These are phyloP conservation scores for Leishmania martiniquensis DNA, from an alignment of 208 protist species.

Conservation along the genomic window DNA sequence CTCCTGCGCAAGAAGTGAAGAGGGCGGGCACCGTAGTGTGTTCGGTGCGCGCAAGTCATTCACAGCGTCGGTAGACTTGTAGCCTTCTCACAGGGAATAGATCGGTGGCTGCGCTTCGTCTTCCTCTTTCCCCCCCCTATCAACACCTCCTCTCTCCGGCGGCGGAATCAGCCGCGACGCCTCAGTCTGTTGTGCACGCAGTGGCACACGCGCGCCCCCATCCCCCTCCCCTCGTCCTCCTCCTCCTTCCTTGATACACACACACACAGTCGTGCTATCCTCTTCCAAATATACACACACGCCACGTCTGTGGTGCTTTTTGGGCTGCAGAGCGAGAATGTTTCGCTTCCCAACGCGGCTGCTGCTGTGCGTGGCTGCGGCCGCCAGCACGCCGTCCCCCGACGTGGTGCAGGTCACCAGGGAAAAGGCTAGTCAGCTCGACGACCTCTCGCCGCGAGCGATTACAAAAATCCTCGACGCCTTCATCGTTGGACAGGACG, in stretches of 20 bases:
- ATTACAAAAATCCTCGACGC: constrained; percentile 94
- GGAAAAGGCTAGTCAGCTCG: constrained; percentile 59
- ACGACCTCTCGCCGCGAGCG: constrained; percentile 86
- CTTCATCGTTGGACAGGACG: constrained; percentile 96
- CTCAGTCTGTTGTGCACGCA: neutral
- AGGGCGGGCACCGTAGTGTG: neutral
- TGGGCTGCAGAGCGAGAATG: constrained; percentile 29
- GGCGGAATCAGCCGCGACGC: neutral
- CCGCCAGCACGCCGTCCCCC: constrained; percentile 51
- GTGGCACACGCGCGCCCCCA: neutral
- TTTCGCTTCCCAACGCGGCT: constrained; percentile 50
- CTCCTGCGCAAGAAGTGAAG: neutral
- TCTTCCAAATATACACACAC: neutral
- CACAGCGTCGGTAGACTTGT: neutral
- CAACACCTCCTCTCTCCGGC: neutral
- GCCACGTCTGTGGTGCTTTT: too few relatives aligned
- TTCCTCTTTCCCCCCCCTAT: too few relatives aligned
- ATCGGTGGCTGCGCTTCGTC: too few relatives aligned
- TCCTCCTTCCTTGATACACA: neutral
- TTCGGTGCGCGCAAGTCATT: neutral
- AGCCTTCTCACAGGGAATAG: too few relatives aligned
- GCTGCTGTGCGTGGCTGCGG: constrained; percentile 50
- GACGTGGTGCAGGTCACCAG: constrained; percentile 64
- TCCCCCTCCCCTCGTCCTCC: neutral
- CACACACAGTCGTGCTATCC: neutral